Evolutionary conservation across 2,329 filamentous ascomycete genomes (phyloP).

Genomic region (Tolypocladium guangdongense): DNA sequence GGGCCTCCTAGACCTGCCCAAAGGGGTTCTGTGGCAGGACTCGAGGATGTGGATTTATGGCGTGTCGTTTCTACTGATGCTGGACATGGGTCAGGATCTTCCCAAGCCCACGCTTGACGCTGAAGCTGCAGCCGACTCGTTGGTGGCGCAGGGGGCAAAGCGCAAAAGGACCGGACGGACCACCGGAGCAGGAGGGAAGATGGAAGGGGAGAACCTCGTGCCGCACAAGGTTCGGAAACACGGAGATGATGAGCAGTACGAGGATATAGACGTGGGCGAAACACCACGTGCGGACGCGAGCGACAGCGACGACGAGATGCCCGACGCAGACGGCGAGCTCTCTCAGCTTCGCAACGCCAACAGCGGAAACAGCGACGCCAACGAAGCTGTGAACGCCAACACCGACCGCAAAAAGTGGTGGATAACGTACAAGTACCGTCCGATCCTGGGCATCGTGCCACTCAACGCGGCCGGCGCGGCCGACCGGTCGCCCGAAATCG

Average conservation of each 20-base stretch:
- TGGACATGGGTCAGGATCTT: conserved; percentile 69
- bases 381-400: conserved; percentile 10
- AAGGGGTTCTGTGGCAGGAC: conserved; percentile 77
- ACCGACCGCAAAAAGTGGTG: conserved; percentile 42
- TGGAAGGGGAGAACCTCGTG: conserved; percentile 32
- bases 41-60: conserved; percentile 80
- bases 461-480: conserved; percentile 25
- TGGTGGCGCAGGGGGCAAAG: conserved; percentile 30
- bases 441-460: conserved; percentile 66
- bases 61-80: conserved; percentile 79
- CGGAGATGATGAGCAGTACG: conserved; percentile 28
- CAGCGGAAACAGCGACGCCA: conserved; percentile 6
- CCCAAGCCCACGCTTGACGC: conserved; percentile 16
- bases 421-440: conserved; percentile 87
- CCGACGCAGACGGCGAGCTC: conserved; percentile 21
- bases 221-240: conserved; percentile 32
- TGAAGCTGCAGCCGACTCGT: conserved; percentile 19
- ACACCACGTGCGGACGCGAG: conserved; percentile 21
- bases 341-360: conserved; percentile 20
- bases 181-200: conserved; percentile 42
- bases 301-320: conserved; percentile 27
- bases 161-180: conserved; percentile 40
- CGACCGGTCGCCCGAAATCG: conserved; percentile 57
- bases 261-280: conserved; percentile 27
- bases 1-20: conserved; percentile 65